phyloP scores from a whole-genome alignment of 495 filamentous ascomycete genomes.

The Aspergillus bridgeri region DNA sequence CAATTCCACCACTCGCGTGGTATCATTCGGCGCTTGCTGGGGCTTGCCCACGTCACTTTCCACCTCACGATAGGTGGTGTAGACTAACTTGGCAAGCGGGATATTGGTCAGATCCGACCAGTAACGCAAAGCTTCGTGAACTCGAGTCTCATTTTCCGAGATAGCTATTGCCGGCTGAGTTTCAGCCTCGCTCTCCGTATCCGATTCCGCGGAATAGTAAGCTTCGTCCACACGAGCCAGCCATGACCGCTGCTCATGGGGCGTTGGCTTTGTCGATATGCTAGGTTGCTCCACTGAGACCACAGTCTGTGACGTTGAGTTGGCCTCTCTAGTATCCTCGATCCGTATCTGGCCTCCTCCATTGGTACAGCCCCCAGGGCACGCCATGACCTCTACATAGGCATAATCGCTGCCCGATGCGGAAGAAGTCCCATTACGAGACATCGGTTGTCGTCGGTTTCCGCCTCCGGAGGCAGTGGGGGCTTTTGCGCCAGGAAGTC shows the following conservation, averaged over 20 bases:
- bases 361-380: constrained; percentile 95
- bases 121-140: constrained; percentile 58
- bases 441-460: constrained; percentile 38
- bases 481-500: constrained; percentile 70
- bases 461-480: constrained; percentile 29
- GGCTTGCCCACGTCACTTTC: constrained; percentile 92
- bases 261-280: constrained; percentile 50
- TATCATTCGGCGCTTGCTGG: constrained; percentile 50
- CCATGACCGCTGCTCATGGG: constrained; percentile 81
- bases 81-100: constrained; percentile 66
- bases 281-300: constrained; percentile 16
- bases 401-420: constrained; percentile 61
- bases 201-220: constrained; percentile 80
- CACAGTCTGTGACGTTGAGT: constrained; percentile 10
- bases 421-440: constrained; percentile 28
- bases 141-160: constrained; percentile 29
- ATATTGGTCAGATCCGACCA: constrained; percentile 73
- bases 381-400: constrained; percentile 98
- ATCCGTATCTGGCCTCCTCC: constrained; percentile 93
- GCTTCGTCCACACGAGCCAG: constrained; percentile 84
- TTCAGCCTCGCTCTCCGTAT: constrained; percentile 33
- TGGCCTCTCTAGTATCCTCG: constrained; percentile 58
- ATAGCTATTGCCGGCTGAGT: constrained; percentile 16
- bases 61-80: constrained; percentile 85
- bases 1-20: constrained; percentile 81